Evolutionary conservation across 805 yeast species (phyloP), one percentile per base, ranked within the genome.

Genomic region (Starmerella sp.): DNA sequence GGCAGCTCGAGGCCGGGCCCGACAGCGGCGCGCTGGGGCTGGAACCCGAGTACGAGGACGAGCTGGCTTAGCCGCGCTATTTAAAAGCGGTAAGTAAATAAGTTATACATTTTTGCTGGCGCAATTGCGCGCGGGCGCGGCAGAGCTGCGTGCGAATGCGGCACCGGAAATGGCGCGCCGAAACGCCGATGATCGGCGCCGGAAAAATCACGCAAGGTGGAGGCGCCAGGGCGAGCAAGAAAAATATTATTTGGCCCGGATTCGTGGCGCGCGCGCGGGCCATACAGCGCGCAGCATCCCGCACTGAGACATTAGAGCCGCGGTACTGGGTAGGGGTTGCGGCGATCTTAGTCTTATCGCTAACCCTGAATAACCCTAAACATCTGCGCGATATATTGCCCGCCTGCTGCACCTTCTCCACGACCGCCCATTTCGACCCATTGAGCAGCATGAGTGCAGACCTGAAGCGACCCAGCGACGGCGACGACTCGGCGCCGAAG

Each of bases 1-100:
- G 76, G 54, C 85, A 81, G 56, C 67, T 86, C 48, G 88, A 82
- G 54, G 80, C 76, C 28, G 6, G 13, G 29, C 35, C 42, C 8
- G 71, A 67, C 29, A 29, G 31, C 22, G 58, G 51, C 15, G 11
- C 37, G 11, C 28, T 45, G 6, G 48, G 8, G 5, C 38, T 46
- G 28, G 49, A 46, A 9, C 29, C 49, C 9, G 39, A 32, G 8
- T 43, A 30, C 28, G 47, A 43, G 13, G 29, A 43, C 31, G 47
- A 43, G 22, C n/a, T 43, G 11, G 17, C 36, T 1, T 43, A n/a
- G n/a, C 7, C 11, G 6, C 1, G 7, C 5, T 1, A 22, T 29
- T 30, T 10, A 30, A 2, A 8, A 7, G 11, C 14, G 30, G 11
- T 22, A 14, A 1, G 28, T 14, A 38, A 38, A 6, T 17, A 6